Conservation (phyloP, 106 monocot species). For the Apostasia shenzhenica region DNA sequence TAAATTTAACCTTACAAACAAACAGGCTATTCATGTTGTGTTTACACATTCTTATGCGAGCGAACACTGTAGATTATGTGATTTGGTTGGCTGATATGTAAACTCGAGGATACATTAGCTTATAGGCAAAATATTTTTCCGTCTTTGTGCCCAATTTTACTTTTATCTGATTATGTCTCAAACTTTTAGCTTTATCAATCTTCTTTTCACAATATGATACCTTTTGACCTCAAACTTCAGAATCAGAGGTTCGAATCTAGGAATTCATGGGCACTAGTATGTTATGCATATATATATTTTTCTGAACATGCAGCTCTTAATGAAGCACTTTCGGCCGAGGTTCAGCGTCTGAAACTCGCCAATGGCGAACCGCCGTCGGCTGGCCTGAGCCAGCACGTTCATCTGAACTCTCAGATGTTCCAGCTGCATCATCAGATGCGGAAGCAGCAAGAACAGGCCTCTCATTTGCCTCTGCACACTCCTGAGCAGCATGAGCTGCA, state of each 20-base stretch:
- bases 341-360: constrained; percentile 75
- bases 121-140: no score
- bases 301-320: constrained; percentile 38
- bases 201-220: no score
- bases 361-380: constrained; percentile 39
- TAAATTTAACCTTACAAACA: no score
- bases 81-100: no score
- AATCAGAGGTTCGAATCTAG: background rate
- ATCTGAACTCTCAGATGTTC: constrained; percentile 47
- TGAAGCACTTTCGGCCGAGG: constrained; percentile 65
- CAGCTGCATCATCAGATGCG: constrained; percentile 46
- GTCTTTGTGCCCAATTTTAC: no score
- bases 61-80: no score
- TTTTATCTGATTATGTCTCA: no score
- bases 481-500: background rate
- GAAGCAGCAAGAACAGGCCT: constrained; percentile 35
- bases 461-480: constrained; percentile 11
- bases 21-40: no score
- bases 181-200: no score
- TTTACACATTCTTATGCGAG: no score
- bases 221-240: background rate
- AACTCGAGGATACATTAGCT: no score
- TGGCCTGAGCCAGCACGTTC: constrained; percentile 57
- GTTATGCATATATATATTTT: background rate
- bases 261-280: background rate